Percentiles rank a stretch among this genome's conserved stretches.
Conservation (phyloP, 441 rosid species). For the Kokia cookei region DNA sequence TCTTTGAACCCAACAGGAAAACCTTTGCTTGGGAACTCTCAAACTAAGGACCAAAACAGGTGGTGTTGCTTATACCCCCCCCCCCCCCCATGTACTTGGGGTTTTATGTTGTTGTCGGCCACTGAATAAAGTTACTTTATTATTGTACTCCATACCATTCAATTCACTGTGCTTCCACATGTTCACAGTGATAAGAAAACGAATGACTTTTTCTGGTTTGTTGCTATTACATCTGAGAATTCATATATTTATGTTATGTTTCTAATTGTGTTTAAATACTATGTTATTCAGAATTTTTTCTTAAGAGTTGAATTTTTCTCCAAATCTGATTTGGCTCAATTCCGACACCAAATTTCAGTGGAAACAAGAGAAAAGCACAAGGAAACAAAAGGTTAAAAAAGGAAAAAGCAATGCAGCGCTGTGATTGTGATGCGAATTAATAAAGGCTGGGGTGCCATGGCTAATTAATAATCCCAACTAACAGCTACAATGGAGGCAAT, state of each 20-base stretch:
- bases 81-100: neutral
- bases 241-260: neutral
- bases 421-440: too few species aligned
- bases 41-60: neutral
- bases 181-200: neutral
- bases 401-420: too few species aligned
- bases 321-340: too few species aligned
- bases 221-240: neutral
- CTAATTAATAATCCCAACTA: too few species aligned
- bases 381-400: too few species aligned
- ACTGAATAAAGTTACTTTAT: neutral
- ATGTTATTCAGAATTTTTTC: too few species aligned
- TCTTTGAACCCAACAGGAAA: conserved; percentile 33
- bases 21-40: neutral
- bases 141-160: neutral
- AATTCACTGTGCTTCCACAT: neutral
- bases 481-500: too few species aligned
- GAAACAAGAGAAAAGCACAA: too few species aligned
- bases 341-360: too few species aligned
- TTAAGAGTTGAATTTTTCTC: too few species aligned
- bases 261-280: too few species aligned
- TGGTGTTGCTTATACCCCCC: neutral
- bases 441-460: too few species aligned
- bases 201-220: neutral
- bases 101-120: neutral